Percentiles rank a stretch among this genome's conserved stretches.
These are phyloP conservation scores for Triticum turgidum DNA, from an alignment of 176 grass and related monocot genomes.

Conservation along the genomic window DNA sequence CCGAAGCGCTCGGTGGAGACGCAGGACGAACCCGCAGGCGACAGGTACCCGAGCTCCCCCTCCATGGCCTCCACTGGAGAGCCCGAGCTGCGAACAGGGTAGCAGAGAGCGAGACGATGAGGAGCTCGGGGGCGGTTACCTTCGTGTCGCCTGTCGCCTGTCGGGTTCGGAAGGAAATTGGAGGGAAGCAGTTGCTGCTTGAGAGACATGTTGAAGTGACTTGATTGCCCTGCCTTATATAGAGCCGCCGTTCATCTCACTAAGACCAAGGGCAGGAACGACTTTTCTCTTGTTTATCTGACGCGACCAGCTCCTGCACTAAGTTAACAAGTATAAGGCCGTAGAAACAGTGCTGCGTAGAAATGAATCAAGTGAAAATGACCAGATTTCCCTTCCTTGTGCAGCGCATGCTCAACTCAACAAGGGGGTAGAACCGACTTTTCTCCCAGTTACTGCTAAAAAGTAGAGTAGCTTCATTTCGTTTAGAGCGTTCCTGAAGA, in stretches of 20 bases:
- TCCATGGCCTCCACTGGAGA: constrained; percentile 36
- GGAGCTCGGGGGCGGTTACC: constrained; percentile 31
- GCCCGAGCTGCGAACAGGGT: constrained; percentile 22
- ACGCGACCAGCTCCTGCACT: not conserved
- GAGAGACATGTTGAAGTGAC: constrained; percentile 10
- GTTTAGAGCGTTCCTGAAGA: not conserved
- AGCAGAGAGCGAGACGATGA: constrained; percentile 36
- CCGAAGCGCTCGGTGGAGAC: constrained; percentile 1
- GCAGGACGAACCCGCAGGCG: constrained; percentile 14
- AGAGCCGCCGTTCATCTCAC: not conserved
- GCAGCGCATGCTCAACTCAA: not conserved
- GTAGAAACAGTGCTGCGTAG: not conserved
- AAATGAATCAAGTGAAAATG: not conserved
- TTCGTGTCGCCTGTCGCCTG: not conserved
- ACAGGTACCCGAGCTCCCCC: constrained; percentile 15
- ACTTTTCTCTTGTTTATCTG: not conserved
- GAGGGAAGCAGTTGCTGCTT: constrained; percentile 43
- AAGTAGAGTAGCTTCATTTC: not conserved
- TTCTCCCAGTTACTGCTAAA: not conserved
- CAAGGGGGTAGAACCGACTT: not conserved
- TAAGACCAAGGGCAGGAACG: constrained; percentile 7
- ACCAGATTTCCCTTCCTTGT: not conserved
- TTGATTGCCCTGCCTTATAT: constrained; percentile 34
- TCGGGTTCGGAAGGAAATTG: constrained; percentile 22
- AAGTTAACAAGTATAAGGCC: not conserved